A percentile compares a stretch with the other conserved stretches of the same genome.
phyloP scores from a whole-genome alignment of 495 filamentous ascomycete genomes.

The Podospora pseudoanserina region DNA sequence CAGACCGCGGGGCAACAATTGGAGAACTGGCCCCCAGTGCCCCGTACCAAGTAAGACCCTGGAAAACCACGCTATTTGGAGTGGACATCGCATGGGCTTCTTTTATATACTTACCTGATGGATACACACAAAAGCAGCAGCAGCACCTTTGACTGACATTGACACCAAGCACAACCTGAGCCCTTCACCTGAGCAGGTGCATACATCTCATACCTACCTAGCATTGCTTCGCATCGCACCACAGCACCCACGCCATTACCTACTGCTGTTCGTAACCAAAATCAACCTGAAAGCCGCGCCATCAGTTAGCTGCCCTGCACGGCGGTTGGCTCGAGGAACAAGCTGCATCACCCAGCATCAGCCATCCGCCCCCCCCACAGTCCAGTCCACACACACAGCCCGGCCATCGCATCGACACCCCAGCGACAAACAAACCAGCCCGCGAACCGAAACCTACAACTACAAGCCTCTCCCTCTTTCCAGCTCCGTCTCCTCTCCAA shows the following conservation, averaged over 20 bases:
- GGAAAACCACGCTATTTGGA: neutral
- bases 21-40: neutral
- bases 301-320: neutral
- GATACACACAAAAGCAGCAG: neutral
- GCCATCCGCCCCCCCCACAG: neutral
- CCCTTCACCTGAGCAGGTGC: slow-evolving; percentile 1
- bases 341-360: neutral
- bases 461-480: neutral
- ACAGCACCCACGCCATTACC: no score
- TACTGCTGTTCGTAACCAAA: no score
- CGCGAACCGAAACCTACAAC: neutral
- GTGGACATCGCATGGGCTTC: neutral
- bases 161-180: neutral
- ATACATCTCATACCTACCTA: neutral
- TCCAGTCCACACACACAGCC: neutral
- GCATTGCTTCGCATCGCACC: no score
- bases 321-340: neutral
- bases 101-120: no score
- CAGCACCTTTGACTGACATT: neutral
- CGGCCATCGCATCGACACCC: neutral
- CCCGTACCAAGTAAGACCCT: neutral
- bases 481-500: neutral
- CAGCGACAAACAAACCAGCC: neutral
- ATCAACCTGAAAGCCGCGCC: neutral
- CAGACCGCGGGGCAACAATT: slow-evolving; percentile 2